phyloP scores from a whole-genome alignment of 2,329 filamentous ascomycete genomes.

The Bipolaris zeicola region DNA sequence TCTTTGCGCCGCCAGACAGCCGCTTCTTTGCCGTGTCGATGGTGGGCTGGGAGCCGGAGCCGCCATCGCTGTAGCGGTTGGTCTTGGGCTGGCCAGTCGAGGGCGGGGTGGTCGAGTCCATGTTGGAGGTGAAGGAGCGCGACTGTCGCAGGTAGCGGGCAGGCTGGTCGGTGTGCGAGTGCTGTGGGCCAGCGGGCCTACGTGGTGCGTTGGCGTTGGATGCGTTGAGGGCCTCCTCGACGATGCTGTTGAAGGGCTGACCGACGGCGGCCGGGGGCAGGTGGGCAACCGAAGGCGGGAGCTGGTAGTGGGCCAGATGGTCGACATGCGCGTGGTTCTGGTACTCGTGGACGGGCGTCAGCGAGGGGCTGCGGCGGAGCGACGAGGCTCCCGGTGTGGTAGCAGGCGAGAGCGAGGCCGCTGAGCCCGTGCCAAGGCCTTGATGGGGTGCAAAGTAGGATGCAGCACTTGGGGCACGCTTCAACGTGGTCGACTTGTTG shows the following conservation, averaged over 20 bases:
- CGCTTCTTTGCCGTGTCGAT: slow-evolving; percentile 31
- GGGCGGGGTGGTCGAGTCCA: slow-evolving; percentile 49
- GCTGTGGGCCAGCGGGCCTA: slow-evolving; percentile 36
- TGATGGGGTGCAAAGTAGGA: slow-evolving; percentile 25
- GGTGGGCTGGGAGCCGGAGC: slow-evolving; percentile 7
- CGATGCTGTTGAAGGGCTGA: slow-evolving; percentile 48
- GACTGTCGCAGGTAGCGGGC: slow-evolving; percentile 46
- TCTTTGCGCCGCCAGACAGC: slow-evolving; percentile 46
- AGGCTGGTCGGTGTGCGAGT: slow-evolving; percentile 36
- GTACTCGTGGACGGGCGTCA: slow-evolving; percentile 28
- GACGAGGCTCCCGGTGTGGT: slow-evolving; percentile 10
- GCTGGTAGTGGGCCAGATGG: slow-evolving; percentile 1
- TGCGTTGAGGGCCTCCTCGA: slow-evolving; percentile 34
- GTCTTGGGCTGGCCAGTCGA: slow-evolving; percentile 40
- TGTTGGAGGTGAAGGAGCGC: slow-evolving; percentile 52
- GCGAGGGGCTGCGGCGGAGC: slow-evolving; percentile 24
- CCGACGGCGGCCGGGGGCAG: slow-evolving; percentile 32
- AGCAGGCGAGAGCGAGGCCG: slow-evolving; percentile 12
- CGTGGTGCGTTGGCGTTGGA: slow-evolving; percentile 21
- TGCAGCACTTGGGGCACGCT: slow-evolving; percentile 27
- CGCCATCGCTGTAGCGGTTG: slow-evolving; percentile 49
- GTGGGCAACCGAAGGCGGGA: slow-evolving; percentile 14
- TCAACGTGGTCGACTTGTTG: slow-evolving; percentile 22
- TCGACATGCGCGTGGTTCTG: slow-evolving; percentile 10
- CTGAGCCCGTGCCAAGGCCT: slow-evolving; percentile 12